Percentiles rank a stretch among this genome's conserved stretches.
Conservation (phyloP, 2,329 filamentous ascomycete species). For the Leptodontidium sp. region DNA sequence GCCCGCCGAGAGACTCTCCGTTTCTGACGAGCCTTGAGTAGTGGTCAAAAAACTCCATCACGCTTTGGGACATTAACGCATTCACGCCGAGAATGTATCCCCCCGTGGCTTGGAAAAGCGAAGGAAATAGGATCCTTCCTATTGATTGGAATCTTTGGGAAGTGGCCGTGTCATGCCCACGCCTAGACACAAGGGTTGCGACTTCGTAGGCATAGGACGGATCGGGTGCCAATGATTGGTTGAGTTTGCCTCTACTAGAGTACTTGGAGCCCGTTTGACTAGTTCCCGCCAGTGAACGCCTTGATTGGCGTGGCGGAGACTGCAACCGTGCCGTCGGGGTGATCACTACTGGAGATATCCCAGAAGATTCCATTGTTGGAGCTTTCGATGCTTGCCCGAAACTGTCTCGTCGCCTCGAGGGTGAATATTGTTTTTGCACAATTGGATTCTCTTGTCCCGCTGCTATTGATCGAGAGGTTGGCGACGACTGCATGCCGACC, state of each 20-base stretch:
- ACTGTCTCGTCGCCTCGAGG: not conserved
- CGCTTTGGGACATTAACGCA: not conserved
- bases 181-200: not conserved
- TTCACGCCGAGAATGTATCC: not conserved
- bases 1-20: not conserved
- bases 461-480: not conserved
- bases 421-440: not conserved
- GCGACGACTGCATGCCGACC: not conserved
- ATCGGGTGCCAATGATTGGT: not conserved
- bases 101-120: not conserved
- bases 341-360: not conserved
- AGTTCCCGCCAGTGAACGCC: not conserved
- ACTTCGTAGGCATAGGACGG: not conserved
- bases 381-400: not conserved
- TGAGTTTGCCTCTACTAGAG: not conserved
- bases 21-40: not conserved
- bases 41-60: not conserved
- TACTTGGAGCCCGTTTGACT: not conserved
- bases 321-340: not conserved
- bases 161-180: not conserved
- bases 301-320: not conserved
- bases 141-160: slow-evolving; percentile 1
- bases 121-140: not conserved
- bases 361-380: not conserved
- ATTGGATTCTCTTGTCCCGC: not conserved